Percentiles rank a stretch among this genome's conserved stretches.
Conservation (phyloP, 345 rosid species). For the Corymbia maculata region DNA sequence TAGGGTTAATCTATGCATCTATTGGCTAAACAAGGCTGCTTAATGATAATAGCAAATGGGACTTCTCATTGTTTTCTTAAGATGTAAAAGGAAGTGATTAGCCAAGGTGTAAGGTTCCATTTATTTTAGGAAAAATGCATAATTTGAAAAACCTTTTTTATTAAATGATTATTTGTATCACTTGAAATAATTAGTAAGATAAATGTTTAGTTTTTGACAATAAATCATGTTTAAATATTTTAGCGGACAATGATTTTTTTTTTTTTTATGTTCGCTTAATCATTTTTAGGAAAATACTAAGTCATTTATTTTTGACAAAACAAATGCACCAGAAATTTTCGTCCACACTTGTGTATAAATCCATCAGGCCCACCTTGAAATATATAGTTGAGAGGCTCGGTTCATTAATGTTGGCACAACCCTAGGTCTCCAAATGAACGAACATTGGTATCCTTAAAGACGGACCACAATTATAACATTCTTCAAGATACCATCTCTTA, state of each 20-base stretch:
- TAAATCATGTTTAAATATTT: neutral
- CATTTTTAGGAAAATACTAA: too few species aligned
- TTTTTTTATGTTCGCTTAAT: neutral
- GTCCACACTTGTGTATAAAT: neutral
- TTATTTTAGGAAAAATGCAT: neutral
- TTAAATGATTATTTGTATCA: neutral
- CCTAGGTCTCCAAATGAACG: neutral
- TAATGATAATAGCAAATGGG: neutral
- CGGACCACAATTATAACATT: neutral
- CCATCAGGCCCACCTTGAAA: neutral
- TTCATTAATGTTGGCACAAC: neutral
- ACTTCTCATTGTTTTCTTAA: neutral
- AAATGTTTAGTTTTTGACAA: neutral
- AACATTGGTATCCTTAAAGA: neutral
- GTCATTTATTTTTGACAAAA: too few species aligned
- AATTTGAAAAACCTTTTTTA: rapidly evolving
- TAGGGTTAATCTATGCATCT: neutral
- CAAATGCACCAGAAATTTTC: neutral
- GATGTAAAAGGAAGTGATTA: neutral
- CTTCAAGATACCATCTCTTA: neutral
- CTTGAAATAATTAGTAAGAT: neutral
- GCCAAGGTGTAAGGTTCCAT: neutral
- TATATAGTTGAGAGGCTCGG: neutral
- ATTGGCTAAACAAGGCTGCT: neutral
- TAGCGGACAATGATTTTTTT: neutral